These are phyloP conservation scores for Seiridium unicorne DNA, from an alignment of 2,329 filamentous ascomycete genomes.

Conservation along the genomic window DNA sequence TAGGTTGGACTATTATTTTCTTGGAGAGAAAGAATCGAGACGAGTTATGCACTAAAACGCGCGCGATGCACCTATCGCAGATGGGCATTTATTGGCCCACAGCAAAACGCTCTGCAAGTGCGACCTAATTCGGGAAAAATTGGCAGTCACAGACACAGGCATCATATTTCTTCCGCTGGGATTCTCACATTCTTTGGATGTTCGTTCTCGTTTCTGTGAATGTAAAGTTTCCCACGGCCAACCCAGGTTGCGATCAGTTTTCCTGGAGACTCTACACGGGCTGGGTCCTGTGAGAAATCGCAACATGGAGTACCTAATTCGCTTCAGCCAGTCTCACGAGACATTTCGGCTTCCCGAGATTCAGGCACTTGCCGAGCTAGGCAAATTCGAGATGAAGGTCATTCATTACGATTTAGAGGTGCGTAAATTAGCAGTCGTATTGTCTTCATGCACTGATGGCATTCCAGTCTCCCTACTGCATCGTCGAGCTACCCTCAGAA, in stretches of 20 bases:
- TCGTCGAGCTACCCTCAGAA: slow-evolving; percentile 67
- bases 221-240: too few species aligned
- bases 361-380: slow-evolving; percentile 71
- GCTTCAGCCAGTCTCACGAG: slow-evolving; percentile 87
- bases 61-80: neutral
- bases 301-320: slow-evolving; percentile 76
- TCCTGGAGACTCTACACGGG: too few species aligned
- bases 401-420: slow-evolving; percentile 74
- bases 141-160: neutral
- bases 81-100: slow-evolving; percentile 2
- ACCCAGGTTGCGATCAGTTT: too few species aligned
- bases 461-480: slow-evolving; percentile 78
- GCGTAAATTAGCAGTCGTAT: slow-evolving; percentile 30
- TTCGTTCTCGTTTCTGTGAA: neutral
- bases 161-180: neutral
- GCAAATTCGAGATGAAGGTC: slow-evolving; percentile 67
- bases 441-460: slow-evolving; percentile 16
- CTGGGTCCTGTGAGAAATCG: neutral
- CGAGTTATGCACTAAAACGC: neutral
- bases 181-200: neutral
- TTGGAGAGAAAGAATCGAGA: neutral
- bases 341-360: slow-evolving; percentile 87
- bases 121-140: slow-evolving; percentile 1
- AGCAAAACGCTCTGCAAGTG: neutral
- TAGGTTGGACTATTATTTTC: neutral